These are phyloP conservation scores for Candida caryicola DNA, from an alignment of 805 yeast species.

Conservation along the genomic window DNA sequence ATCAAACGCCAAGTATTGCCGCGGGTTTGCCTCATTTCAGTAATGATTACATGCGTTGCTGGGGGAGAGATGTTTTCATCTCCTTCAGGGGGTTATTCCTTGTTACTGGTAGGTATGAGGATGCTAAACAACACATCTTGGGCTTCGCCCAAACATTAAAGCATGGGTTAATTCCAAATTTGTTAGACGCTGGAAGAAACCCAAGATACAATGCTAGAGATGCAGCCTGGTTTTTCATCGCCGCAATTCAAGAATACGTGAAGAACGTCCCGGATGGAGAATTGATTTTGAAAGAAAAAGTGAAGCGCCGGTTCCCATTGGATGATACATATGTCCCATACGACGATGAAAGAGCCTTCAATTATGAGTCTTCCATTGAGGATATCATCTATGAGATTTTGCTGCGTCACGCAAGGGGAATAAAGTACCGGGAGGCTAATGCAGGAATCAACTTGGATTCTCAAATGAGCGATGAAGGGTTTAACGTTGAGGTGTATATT, in stretches of 20 bases:
- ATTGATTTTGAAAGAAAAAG: slow-evolving; percentile 63
- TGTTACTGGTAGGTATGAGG: slow-evolving; percentile 73
- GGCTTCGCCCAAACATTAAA: slow-evolving; percentile 88
- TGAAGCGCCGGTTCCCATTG: slow-evolving; percentile 80
- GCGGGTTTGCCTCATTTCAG: slow-evolving; percentile 97
- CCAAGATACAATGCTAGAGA: slow-evolving; percentile 96
- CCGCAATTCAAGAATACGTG: slow-evolving; percentile 83
- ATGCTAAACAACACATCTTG: slow-evolving; percentile 77
- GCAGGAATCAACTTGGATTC: slow-evolving; percentile 87
- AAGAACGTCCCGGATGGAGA: slow-evolving; percentile 65
- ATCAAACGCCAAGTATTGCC: slow-evolving; percentile 72
- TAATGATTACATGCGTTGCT: slow-evolving; percentile 88
- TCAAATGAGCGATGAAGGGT: slow-evolving; percentile 91
- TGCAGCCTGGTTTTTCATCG: slow-evolving; percentile 93
- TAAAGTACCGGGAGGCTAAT: slow-evolving; percentile 87
- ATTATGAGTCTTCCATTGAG: slow-evolving; percentile 62
- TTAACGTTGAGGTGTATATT: slow-evolving; percentile 73
- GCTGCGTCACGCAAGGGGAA: slow-evolving; percentile 85
- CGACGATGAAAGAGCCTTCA: slow-evolving; percentile 74
- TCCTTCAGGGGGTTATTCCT: slow-evolving; percentile 78
- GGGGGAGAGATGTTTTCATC: slow-evolving; percentile 97
- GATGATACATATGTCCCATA: slow-evolving; percentile 75
- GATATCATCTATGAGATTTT: slow-evolving; percentile 83
- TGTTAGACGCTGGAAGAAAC: slow-evolving; percentile 87
- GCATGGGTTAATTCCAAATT: slow-evolving; percentile 92